Evolutionary conservation across 495 filamentous ascomycete genomes (phyloP).

Genomic region (Penicillium alfredii): DNA sequence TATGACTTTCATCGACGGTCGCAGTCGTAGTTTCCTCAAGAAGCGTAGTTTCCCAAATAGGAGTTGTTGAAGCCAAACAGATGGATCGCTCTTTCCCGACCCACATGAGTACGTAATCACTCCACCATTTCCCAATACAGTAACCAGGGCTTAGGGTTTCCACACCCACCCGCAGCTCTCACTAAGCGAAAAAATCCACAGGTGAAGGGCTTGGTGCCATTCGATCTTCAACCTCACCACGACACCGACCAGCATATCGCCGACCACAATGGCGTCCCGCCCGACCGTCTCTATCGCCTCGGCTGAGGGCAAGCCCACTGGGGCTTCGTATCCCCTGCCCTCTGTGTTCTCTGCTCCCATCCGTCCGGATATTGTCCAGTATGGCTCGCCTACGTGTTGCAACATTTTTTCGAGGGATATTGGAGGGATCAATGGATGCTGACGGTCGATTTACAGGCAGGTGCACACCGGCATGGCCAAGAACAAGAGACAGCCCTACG

Average conservation of each 20-base stretch:
- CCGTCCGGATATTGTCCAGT: conserved; percentile 98
- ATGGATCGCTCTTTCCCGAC: too few species aligned
- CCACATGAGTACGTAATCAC: too few species aligned
- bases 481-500: conserved; percentile 99
- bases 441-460: conserved; percentile 44
- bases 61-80: too few species aligned
- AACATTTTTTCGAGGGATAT: too few species aligned
- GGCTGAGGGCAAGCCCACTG: conserved; percentile 85
- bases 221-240: conserved; percentile 44
- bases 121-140: conserved; percentile 14
- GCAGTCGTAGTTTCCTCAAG: too few species aligned
- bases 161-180: conserved; percentile 20
- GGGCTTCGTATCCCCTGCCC: conserved; percentile 81
- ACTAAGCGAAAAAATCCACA: conserved; percentile 48
- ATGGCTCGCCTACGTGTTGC: conserved; percentile 34
- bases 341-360: conserved; percentile 93
- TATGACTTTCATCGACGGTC: too few species aligned
- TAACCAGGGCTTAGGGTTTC: conserved; percentile 37
- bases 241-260: conserved; percentile 36
- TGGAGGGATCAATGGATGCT: too few species aligned
- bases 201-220: conserved; percentile 24
- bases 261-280: conserved; percentile 76
- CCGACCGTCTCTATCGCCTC: conserved; percentile 92
- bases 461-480: conserved; percentile 99
- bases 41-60: too few species aligned